Conservation (phyloP, 306 rosid species). For the Fragaria nilgerrensis region DNA sequence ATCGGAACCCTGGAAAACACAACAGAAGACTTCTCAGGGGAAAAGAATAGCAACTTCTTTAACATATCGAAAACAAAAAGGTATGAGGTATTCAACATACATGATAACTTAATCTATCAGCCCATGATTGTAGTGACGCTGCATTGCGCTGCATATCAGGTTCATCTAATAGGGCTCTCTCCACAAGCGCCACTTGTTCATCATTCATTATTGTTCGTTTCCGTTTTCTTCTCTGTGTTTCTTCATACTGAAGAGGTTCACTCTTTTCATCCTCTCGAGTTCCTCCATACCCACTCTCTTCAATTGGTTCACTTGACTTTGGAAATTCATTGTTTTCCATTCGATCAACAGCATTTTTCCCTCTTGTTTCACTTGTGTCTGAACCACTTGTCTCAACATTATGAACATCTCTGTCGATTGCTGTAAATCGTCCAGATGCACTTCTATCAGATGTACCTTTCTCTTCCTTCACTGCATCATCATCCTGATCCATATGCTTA, state of each 20-base stretch:
- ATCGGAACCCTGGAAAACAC: constrained; percentile 79
- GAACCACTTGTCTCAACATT: constrained; percentile 89
- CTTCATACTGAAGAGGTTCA: constrained; percentile 50
- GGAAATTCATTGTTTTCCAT: constrained; percentile 43
- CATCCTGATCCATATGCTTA: constrained; percentile 45
- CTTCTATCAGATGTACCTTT: constrained; percentile 47
- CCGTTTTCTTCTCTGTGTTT: constrained; percentile 71
- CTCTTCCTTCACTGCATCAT: constrained; percentile 41
- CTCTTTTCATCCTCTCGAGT: constrained; percentile 66
- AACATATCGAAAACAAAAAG: constrained; percentile 5
- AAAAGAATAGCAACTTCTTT: constrained; percentile 11
- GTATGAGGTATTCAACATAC: constrained; percentile 46
- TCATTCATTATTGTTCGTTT: constrained; percentile 94
- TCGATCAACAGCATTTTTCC: constrained; percentile 50
- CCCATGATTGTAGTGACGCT: constrained; percentile 68
- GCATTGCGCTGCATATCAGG: constrained; percentile 96
- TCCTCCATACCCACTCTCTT: constrained; percentile 47
- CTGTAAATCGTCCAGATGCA: constrained; percentile 47
- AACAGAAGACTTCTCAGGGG: constrained; percentile 30
- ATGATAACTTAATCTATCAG: constrained; percentile 66
- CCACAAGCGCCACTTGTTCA: constrained; percentile 58
- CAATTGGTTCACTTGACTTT: constrained; percentile 43
- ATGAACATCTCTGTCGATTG: constrained; percentile 52
- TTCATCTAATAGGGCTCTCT: constrained; percentile 74
- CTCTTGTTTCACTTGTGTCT: constrained; percentile 74